Percentiles rank a stretch among this genome's conserved stretches.
phyloP scores from a whole-genome alignment of 768 basidiomycete species.

The Mycena latifolia region DNA sequence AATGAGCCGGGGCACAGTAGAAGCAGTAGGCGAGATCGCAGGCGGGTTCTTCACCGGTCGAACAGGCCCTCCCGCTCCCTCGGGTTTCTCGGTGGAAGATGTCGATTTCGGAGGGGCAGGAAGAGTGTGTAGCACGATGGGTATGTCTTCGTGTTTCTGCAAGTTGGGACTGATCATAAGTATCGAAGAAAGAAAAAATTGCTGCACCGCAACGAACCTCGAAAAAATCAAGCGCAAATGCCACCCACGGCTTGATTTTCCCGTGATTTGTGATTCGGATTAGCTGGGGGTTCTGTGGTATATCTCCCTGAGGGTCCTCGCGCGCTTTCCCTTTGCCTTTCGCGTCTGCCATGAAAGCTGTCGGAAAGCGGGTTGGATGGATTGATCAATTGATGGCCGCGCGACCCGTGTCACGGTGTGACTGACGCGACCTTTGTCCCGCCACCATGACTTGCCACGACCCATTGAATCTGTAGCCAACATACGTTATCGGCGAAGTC shows the following conservation, averaged over 20 bases:
- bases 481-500: too few relatives aligned
- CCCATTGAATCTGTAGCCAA: too few relatives aligned
- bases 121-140: slow-evolving; percentile 71
- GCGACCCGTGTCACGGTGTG: too few relatives aligned
- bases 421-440: too few relatives aligned
- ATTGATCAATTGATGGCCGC: too few relatives aligned
- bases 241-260: slow-evolving; percentile 66
- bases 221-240: slow-evolving; percentile 65
- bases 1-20: slow-evolving; percentile 72
- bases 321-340: slow-evolving; percentile 36
- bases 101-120: slow-evolving; percentile 48
- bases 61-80: slow-evolving; percentile 11
- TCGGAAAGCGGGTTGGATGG: background rate
- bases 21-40: slow-evolving; percentile 49
- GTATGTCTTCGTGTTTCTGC: slow-evolving; percentile 61
- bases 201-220: slow-evolving; percentile 52
- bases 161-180: background rate
- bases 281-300: slow-evolving; percentile 38
- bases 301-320: slow-evolving; percentile 12
- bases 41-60: slow-evolving; percentile 26
- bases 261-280: slow-evolving; percentile 70
- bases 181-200: background rate
- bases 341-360: slow-evolving; percentile 34
- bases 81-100: slow-evolving; percentile 16
- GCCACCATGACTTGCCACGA: too few relatives aligned